A percentile compares a stretch with the other conserved stretches of the same genome.
Conservation (phyloP, 495 filamentous ascomycete species). For the Daldinia concentrica region DNA sequence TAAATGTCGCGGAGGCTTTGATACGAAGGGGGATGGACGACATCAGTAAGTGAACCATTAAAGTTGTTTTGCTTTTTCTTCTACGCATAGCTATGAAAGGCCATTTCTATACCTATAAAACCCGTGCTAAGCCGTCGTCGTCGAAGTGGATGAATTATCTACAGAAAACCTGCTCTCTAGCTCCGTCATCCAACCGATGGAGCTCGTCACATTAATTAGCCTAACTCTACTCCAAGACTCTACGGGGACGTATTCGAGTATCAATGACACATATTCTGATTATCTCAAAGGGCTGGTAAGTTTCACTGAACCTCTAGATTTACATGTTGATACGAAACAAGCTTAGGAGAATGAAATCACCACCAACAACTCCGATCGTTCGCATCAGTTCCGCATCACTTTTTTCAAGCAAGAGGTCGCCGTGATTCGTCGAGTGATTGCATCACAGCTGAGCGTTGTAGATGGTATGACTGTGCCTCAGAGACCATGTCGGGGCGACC, state of each 20-base stretch:
- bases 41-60: slow-evolving; percentile 23
- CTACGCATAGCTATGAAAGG: background rate
- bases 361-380: slow-evolving; percentile 44
- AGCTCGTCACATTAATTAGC: slow-evolving; percentile 49
- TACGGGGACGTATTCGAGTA: slow-evolving; percentile 41
- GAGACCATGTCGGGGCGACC: slow-evolving; percentile 8
- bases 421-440: slow-evolving; percentile 47
- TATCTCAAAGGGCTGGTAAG: slow-evolving; percentile 48
- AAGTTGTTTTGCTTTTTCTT: slow-evolving; percentile 1
- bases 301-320: background rate
- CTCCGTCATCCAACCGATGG: slow-evolving; percentile 49
- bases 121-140: background rate
- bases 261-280: slow-evolving; percentile 48
- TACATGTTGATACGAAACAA: slow-evolving; percentile 13
- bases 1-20: slow-evolving; percentile 24
- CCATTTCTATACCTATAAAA: background rate
- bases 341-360: slow-evolving; percentile 47
- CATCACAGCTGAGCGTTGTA: slow-evolving; percentile 26
- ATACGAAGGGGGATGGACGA: slow-evolving; percentile 33
- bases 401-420: slow-evolving; percentile 52
- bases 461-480: slow-evolving; percentile 20
- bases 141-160: slow-evolving; percentile 26
- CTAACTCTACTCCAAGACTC: slow-evolving; percentile 47
- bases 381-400: slow-evolving; percentile 50
- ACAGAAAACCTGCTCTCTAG: slow-evolving; percentile 38